phyloP scores from a whole-genome alignment of 208 protist species.

The Zelonia costaricensis region DNA sequence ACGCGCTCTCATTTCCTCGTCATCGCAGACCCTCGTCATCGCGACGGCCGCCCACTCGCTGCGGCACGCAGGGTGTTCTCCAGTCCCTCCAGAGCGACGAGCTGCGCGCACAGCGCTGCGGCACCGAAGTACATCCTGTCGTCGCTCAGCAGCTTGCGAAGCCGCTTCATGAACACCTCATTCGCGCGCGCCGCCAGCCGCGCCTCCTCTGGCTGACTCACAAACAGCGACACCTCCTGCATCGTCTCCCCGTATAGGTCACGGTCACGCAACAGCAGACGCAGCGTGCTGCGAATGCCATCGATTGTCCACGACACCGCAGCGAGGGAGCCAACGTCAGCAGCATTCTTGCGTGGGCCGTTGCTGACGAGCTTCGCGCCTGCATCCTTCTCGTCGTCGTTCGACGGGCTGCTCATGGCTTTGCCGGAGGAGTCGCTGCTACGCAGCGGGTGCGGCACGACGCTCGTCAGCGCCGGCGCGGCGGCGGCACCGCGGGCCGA shows the following conservation, averaged over 20 bases:
- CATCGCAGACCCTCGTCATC: too few relatives aligned
- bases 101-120: constrained; percentile 68
- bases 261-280: constrained; percentile 34
- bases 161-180: constrained; percentile 55
- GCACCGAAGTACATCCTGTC: constrained; percentile 53
- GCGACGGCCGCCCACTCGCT: neutral
- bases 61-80: constrained; percentile 15
- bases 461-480: neutral
- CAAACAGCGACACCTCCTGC: constrained; percentile 55
- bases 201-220: constrained; percentile 42
- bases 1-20: too few relatives aligned
- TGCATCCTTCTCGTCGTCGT: neutral
- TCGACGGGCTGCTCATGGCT: neutral
- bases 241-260: constrained; percentile 54
- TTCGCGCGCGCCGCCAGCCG: constrained; percentile 54
- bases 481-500: constrained; percentile 3
- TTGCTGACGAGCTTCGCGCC: too few relatives aligned
- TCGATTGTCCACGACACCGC: constrained; percentile 52
- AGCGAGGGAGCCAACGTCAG: constrained; percentile 8
- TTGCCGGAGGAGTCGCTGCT: neutral
- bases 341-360: neutral
- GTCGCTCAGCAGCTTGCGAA: constrained; percentile 48
- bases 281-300: constrained; percentile 47
- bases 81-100: constrained; percentile 63
- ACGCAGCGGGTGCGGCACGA: neutral